A percentile compares a stretch with the other conserved stretches of the same genome.
Evolutionary conservation across 1,284 basidiomycete species (phyloP).

Genomic region (Golubevia pallescens): DNA sequence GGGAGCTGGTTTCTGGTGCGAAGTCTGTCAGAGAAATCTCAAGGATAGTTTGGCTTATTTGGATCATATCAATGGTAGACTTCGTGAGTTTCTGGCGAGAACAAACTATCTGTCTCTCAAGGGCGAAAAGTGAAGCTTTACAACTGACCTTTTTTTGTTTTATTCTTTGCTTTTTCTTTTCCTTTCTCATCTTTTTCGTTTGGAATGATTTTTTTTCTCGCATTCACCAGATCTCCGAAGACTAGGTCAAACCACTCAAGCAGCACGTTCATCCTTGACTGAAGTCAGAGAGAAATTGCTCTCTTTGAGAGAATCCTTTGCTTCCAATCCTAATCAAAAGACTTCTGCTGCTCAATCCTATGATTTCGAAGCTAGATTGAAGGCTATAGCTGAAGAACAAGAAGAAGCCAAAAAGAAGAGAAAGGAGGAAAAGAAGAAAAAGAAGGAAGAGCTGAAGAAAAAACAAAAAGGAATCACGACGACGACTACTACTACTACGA

Average conservation of each 20-base stretch:
- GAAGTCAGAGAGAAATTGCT: slow-evolving; percentile 91
- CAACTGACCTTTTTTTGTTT: background rate
- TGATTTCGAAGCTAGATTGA: slow-evolving; percentile 88
- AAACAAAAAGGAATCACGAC: too few relatives aligned
- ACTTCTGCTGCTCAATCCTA: slow-evolving; percentile 81
- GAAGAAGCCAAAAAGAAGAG: too few relatives aligned
- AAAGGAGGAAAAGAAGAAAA: too few relatives aligned
- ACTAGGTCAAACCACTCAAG: slow-evolving; percentile 90
- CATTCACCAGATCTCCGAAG: slow-evolving; percentile 76
- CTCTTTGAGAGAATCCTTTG: slow-evolving; percentile 81
- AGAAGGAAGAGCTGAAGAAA: too few relatives aligned
- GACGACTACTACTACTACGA: background rate
- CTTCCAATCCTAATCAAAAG: slow-evolving; percentile 65
- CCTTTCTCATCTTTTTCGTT: slow-evolving; percentile 2
- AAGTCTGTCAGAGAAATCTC: slow-evolving; percentile 72
- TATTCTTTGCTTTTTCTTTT: slow-evolving; percentile 1
- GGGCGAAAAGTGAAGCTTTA: too few relatives aligned
- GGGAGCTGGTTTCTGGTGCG: slow-evolving; percentile 61
- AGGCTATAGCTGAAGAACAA: too few relatives aligned
- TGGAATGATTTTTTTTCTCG: background rate
- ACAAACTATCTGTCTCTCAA: too few relatives aligned
- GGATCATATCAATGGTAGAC: slow-evolving; percentile 93
- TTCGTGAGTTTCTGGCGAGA: too few relatives aligned
- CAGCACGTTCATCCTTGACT: slow-evolving; percentile 85
- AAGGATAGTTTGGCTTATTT: slow-evolving; percentile 92